Percentiles rank a stretch among this genome's conserved stretches.
Conservation (phyloP, 345 rosid species). For the Dimocarpus longan region DNA sequence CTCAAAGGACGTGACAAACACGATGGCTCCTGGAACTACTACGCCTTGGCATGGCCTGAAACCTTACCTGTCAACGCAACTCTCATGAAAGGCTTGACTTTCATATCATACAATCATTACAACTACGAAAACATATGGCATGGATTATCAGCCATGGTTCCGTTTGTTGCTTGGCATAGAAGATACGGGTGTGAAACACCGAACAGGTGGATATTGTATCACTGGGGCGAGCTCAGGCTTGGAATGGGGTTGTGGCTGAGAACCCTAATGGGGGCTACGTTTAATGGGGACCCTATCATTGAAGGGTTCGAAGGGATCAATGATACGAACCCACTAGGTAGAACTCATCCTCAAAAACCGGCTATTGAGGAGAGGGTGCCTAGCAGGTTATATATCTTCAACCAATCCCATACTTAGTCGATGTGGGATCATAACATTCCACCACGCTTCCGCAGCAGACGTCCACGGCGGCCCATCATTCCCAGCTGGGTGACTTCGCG, state of each 20-base stretch:
- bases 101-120: conserved; percentile 71
- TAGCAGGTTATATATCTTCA: too few relatives aligned
- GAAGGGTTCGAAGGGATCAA: conserved; percentile 38
- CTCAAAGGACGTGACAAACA: conserved; percentile 59
- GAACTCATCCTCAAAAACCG: too few relatives aligned
- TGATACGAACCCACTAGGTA: too few relatives aligned
- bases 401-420: too few relatives aligned
- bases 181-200: conserved; percentile 50
- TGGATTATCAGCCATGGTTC: conserved; percentile 53
- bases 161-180: conserved; percentile 71
- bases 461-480: too few relatives aligned
- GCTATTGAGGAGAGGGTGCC: too few relatives aligned
- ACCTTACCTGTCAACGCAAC: conserved; percentile 56
- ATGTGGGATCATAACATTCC: too few relatives aligned
- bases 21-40: conserved; percentile 76
- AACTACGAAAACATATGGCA: conserved; percentile 71
- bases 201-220: conserved; percentile 65
- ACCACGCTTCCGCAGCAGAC: too few relatives aligned
- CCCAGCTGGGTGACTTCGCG: too few relatives aligned
- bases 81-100: conserved; percentile 58
- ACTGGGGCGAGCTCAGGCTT: conserved; percentile 71
- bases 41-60: conserved; percentile 68
- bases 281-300: conserved; percentile 25
- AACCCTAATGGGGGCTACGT: conserved; percentile 49
- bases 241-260: conserved; percentile 54